Conservation (phyloP, 306 rosid genomes). For the Cajanus cajan region DNA sequence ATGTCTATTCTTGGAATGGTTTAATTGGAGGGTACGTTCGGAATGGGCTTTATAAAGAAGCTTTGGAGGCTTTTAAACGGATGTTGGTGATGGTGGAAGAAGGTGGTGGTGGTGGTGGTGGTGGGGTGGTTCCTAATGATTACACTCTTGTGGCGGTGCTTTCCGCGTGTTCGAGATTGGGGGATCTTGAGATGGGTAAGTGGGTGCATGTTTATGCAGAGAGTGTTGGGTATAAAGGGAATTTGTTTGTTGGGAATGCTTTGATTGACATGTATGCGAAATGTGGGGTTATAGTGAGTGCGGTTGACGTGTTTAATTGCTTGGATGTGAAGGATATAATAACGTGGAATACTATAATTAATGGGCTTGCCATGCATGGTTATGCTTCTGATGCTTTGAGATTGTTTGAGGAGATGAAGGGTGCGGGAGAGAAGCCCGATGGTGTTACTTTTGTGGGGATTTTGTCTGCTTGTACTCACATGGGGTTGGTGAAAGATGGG, state of each 20-base stretch:
- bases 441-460: slow-evolving; percentile 59
- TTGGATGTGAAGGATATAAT: slow-evolving; percentile 37
- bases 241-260: slow-evolving; percentile 60
- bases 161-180: slow-evolving; percentile 71
- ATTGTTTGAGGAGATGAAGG: slow-evolving; percentile 63
- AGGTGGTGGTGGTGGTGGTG: slow-evolving; percentile 11
- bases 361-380: slow-evolving; percentile 57
- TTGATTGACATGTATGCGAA: slow-evolving; percentile 69
- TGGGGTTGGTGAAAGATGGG: slow-evolving; percentile 65
- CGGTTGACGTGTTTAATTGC: slow-evolving; percentile 49
- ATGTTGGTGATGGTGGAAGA: slow-evolving; percentile 39
- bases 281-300: slow-evolving; percentile 65
- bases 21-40: slow-evolving; percentile 62
- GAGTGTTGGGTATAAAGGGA: slow-evolving; percentile 48
- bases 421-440: slow-evolving; percentile 43
- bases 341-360: slow-evolving; percentile 50
- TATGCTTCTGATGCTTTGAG: slow-evolving; percentile 54
- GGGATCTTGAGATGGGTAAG: slow-evolving; percentile 81
- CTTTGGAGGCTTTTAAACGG: slow-evolving; percentile 54
- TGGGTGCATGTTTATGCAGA: slow-evolving; percentile 53
- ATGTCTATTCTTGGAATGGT: slow-evolving; percentile 81
- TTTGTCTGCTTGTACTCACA: slow-evolving; percentile 66
- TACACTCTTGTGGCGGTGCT: slow-evolving; percentile 60
- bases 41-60: slow-evolving; percentile 42
- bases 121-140: slow-evolving; percentile 60